phyloP scores from a whole-genome alignment of 2,329 filamentous ascomycete species.

The Penicillium sp. region DNA sequence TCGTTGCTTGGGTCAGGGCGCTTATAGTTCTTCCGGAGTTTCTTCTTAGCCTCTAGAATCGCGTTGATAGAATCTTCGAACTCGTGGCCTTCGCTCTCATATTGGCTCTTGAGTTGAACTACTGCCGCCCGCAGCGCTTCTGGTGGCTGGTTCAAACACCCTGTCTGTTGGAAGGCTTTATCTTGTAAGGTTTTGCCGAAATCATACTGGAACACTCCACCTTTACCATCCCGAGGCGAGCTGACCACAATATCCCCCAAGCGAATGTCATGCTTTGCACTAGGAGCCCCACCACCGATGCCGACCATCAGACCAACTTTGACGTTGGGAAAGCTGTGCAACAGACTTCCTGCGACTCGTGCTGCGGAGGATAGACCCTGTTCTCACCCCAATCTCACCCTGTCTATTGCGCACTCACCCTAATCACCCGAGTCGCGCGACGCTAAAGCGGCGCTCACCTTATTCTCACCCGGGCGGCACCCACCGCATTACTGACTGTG shows the following conservation, averaged over 20 bases:
- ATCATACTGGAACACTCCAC: constrained; percentile 35
- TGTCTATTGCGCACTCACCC: too few species aligned
- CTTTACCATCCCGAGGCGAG: constrained; percentile 13
- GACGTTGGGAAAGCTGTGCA: not conserved
- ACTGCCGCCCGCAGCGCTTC: constrained; percentile 17
- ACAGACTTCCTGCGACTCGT: too few species aligned
- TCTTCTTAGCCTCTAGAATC: constrained; percentile 5
- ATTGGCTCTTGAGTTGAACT: constrained; percentile 11
- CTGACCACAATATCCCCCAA: constrained; percentile 23
- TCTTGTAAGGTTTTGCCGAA: constrained; percentile 24
- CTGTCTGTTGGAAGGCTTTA: constrained; percentile 13
- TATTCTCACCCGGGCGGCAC: too few species aligned
- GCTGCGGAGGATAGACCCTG: too few species aligned
- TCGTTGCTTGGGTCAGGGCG: not conserved
- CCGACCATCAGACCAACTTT: constrained; percentile 50
- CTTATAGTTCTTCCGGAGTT: not conserved
- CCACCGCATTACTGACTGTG: too few species aligned
- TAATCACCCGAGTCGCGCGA: too few species aligned
- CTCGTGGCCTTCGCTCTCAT: constrained; percentile 15
- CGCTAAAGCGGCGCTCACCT: too few species aligned
- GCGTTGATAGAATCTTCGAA: constrained; percentile 11
- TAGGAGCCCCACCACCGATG: constrained; percentile 42
- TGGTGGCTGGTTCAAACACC: constrained; percentile 23
- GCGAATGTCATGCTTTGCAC: too few species aligned
- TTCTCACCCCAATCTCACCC: too few species aligned